Percentiles rank a stretch among this genome's conserved stretches.
These are phyloP conservation scores for Candida sakaeoensis DNA, from an alignment of 805 yeast species.

Conservation along the genomic window DNA sequence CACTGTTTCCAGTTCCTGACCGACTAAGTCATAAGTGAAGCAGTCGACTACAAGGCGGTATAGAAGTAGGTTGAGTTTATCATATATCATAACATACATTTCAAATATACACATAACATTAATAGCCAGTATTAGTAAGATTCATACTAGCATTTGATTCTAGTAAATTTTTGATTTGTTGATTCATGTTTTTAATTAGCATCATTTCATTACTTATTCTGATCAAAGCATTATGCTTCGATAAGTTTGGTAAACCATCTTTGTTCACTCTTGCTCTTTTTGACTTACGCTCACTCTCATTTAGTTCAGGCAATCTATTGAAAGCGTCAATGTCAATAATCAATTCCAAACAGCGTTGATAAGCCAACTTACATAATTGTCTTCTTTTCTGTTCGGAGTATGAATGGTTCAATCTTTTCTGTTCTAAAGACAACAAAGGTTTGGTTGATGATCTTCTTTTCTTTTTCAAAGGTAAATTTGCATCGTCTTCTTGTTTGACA, in stretches of 20 bases:
- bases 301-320: conserved; percentile 25
- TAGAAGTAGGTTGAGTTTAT: no score
- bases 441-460: conserved; percentile 28
- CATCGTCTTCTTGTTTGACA: background rate
- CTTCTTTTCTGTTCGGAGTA: conserved; percentile 42
- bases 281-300: conserved; percentile 23
- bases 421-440: conserved; percentile 36
- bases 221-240: conserved; percentile 40
- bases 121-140: background rate
- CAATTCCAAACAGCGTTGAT: conserved; percentile 38
- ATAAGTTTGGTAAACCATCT: conserved; percentile 43
- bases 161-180: conserved; percentile 26
- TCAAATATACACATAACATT: background rate
- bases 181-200: conserved; percentile 31
- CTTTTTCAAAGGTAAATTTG: conserved; percentile 13
- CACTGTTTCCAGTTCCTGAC: no score
- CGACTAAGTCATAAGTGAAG: no score
- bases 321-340: conserved; percentile 39
- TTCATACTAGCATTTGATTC: conserved; percentile 1
- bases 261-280: conserved; percentile 38
- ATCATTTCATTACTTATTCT: conserved; percentile 37
- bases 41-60: no score
- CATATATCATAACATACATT: background rate
- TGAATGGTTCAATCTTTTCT: conserved; percentile 40
- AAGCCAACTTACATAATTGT: conserved; percentile 42